A percentile compares a stretch with the other conserved stretches of the same genome.
Evolutionary conservation across 257 asterid genomes (phyloP).

Genomic region (Solanum rostratum): DNA sequence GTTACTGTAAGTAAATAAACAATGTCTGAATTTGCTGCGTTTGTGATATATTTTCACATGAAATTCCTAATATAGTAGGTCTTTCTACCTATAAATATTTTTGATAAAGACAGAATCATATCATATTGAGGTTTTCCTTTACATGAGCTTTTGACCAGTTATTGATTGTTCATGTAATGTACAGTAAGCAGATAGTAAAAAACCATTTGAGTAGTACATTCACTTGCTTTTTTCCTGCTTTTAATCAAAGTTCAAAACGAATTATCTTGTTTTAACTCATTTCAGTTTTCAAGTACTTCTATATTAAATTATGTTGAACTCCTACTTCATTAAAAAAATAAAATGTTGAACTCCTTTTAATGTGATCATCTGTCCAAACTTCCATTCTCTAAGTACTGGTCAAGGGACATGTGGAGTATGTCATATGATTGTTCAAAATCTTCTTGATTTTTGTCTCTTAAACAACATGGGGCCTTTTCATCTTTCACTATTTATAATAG

Average conservation of each 20-base stretch:
- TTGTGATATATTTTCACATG: background rate
- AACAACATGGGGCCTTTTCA: background rate
- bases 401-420: background rate
- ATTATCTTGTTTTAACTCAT: background rate
- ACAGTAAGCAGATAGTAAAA: background rate
- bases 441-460: background rate
- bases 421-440: background rate
- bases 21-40: background rate
- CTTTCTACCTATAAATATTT: background rate
- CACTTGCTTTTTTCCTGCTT: background rate
- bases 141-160: background rate
- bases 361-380: background rate
- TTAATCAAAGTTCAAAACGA: background rate
- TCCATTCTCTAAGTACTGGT: background rate
- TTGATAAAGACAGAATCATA: background rate
- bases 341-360: background rate
- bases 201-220: background rate
- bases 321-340: too few species aligned
- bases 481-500: background rate
- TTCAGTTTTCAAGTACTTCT: background rate
- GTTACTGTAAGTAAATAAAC: constrained; percentile 65
- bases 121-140: background rate
- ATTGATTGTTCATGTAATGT: background rate
- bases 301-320: background rate
- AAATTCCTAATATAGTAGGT: background rate